Conservation (phyloP, 805 yeast genomes). For the Starmerella stigmatis region DNA sequence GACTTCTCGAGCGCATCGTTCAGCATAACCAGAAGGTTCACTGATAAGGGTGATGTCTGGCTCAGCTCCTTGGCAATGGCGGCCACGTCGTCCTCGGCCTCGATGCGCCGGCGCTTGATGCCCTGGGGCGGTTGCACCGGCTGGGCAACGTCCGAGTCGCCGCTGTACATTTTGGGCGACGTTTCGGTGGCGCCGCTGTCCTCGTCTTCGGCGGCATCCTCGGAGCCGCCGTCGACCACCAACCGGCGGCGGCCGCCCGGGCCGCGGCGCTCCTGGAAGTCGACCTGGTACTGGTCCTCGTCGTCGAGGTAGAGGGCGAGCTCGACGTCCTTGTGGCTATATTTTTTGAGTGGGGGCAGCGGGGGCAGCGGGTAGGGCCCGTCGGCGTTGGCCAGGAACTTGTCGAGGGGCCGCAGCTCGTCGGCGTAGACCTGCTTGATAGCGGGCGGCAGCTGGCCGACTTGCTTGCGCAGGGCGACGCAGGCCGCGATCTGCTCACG, state of each 20-base stretch:
- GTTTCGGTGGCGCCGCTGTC: constrained; percentile 7
- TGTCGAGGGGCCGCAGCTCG: constrained; percentile 48
- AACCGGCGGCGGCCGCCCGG: constrained; percentile 21
- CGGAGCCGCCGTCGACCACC: constrained; percentile 25
- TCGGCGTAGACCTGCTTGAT: constrained; percentile 63
- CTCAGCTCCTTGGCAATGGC: constrained; percentile 6
- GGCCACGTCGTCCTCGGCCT: constrained; percentile 11
- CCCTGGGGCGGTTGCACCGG: constrained; percentile 19
- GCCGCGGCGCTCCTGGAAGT: constrained; percentile 12
- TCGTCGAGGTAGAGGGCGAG: constrained; percentile 31
- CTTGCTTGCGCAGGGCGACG: constrained; percentile 69
- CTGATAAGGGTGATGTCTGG: constrained; percentile 8
- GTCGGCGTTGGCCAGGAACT: constrained; percentile 45
- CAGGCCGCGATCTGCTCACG: constrained; percentile 68
- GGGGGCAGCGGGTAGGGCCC: constrained; percentile 72
- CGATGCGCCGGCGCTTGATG: constrained; percentile 13
- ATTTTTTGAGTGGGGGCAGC: constrained; percentile 50
- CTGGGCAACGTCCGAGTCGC: background rate
- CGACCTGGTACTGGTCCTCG: constrained; percentile 20
- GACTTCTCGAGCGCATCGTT: constrained; percentile 35
- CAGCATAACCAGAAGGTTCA: constrained; percentile 10
- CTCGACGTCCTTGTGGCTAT: constrained; percentile 67
- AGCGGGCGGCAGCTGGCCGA: constrained; percentile 74
- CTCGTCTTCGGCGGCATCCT: constrained; percentile 19
- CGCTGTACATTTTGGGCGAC: background rate